Conservation (phyloP, 2,329 filamentous ascomycete species). For the Trichoderma asperellum region DNA sequence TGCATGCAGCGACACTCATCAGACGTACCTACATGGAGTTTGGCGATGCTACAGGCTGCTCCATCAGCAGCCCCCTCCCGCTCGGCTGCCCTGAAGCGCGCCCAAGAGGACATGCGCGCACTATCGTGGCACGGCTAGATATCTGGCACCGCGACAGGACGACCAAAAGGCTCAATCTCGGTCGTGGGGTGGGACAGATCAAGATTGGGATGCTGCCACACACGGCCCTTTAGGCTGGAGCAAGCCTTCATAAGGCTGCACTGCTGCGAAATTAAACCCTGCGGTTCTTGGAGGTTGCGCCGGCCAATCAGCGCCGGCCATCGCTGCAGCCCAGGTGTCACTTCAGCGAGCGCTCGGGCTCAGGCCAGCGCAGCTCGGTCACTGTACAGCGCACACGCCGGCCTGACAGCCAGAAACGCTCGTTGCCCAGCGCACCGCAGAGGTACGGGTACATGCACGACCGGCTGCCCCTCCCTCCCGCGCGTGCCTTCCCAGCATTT, state of each 20-base stretch:
- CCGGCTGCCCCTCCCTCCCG: conserved; percentile 26
- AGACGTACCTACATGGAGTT: conserved; percentile 22
- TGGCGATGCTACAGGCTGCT: conserved; percentile 25
- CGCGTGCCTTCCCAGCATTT: conserved; percentile 27
- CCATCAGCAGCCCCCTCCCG: conserved; percentile 1
- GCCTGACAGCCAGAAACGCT: not conserved
- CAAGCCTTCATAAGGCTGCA: conserved; percentile 23
- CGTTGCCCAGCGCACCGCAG: conserved; percentile 11
- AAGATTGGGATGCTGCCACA: conserved; percentile 25
- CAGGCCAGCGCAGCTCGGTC: conserved; percentile 23
- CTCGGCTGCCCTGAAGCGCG: not conserved
- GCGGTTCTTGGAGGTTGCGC: conserved; percentile 18
- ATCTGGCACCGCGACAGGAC: not conserved
- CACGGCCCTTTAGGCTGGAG: conserved; percentile 6
- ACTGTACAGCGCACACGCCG: conserved; percentile 24
- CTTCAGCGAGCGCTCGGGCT: conserved; percentile 18
- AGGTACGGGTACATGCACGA: conserved; percentile 14
- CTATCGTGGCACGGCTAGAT: conserved; percentile 28
- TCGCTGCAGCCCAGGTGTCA: conserved; percentile 20
- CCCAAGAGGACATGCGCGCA: conserved; percentile 20
- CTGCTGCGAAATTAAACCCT: conserved; percentile 21
- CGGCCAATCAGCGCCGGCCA: conserved; percentile 22
- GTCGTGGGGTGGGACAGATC: conserved; percentile 25
- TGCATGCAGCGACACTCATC: conserved; percentile 28
- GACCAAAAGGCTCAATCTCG: not conserved